Evolutionary conservation across 306 rosid genomes (phyloP), one percentile per base, ranked within the genome.

Genomic region (Medicago lupulina): DNA sequence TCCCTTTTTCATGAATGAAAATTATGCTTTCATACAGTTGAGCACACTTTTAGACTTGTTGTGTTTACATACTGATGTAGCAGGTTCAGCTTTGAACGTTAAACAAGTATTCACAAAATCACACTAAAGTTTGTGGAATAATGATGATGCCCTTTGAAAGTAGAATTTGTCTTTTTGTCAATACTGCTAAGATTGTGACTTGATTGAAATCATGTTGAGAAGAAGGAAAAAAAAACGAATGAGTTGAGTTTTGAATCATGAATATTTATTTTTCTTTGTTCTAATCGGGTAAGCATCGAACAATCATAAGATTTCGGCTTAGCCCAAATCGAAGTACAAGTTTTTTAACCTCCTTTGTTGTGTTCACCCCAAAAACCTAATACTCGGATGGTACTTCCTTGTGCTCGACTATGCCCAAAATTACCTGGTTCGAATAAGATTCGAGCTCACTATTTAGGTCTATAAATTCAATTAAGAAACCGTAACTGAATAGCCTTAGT

Each of bases 1-100:
- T 44, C 18, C 15, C 44, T 67, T 67, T 44, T 21, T 28, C 18
- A 67, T 13, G 57, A 54, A 47, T 69, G 67, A 63, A 71, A 50
- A 36, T 36, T 15, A 17, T 14, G 43, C 6, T 25, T 58, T 76
- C 40, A 41, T 54, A 23, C 44, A 34, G 13, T 73, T 73, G 67
- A 57, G n/a, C n/a, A 50, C 53, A 34, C 18, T 72, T 79, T 18
- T 46, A 55, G 11, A 58, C 4, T 58, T 23, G 64, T 58, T 23
- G 64, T 58, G 25, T 25, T 58, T 58, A 57, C 36, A 21, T 11
- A 34, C 38, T 34, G 38, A 31, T 31, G 36, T 31, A 31, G 36
- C 36, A 31, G 5, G 6, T 31, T 31, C 36, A 0, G 4, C 36
- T 5, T 3, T 34, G 38, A 7, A 34, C 38, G 7, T 34, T 34